A percentile compares a stretch with the other conserved stretches of the same genome.
These are phyloP conservation scores for Porpolomopsis calyptriformis DNA, from an alignment of 768 basidiomycete genomes.

Conservation along the genomic window DNA sequence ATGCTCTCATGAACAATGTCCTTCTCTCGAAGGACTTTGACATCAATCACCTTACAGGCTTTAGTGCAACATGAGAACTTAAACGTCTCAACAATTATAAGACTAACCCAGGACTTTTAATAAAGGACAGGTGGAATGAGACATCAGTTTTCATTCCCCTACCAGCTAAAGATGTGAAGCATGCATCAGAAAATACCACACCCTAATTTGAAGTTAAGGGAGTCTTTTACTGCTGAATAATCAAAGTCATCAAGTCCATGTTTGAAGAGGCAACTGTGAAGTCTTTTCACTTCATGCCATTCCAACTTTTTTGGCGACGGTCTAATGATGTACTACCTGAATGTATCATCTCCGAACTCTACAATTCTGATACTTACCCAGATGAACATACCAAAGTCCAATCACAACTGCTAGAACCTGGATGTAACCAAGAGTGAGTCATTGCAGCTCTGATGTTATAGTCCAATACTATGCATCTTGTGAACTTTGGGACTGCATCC, in stretches of 20 bases:
- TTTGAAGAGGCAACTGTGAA: constrained; percentile 10
- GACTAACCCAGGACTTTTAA: background rate
- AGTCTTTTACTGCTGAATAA: constrained; percentile 17
- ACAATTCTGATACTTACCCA: constrained; percentile 13
- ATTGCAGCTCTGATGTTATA: constrained; percentile 19
- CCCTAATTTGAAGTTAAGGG: constrained; percentile 21
- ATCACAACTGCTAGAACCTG: constrained; percentile 8
- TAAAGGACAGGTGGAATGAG: constrained; percentile 14
- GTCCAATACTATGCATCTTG: constrained; percentile 20
- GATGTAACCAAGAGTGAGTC: constrained; percentile 14
- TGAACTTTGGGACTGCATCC: constrained; percentile 17
- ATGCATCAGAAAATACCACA: constrained; percentile 16
- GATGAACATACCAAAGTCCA: constrained; percentile 11
- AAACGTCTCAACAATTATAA: constrained; percentile 10
- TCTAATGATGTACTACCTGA: constrained; percentile 2
- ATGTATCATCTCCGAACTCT: constrained; percentile 8
- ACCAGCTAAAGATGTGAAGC: constrained; percentile 12
- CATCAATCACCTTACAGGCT: constrained; percentile 12
- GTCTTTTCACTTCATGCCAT: constrained; percentile 12
- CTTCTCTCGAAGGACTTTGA: constrained; percentile 18
- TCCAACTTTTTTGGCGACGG: constrained; percentile 11
- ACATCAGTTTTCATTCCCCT: constrained; percentile 15
- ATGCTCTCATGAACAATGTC: constrained; percentile 17
- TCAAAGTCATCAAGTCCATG: constrained; percentile 14
- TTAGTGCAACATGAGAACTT: constrained; percentile 12